phyloP scores from a whole-genome alignment of 805 yeast species.

The Schwanniomyces polymorphus region DNA sequence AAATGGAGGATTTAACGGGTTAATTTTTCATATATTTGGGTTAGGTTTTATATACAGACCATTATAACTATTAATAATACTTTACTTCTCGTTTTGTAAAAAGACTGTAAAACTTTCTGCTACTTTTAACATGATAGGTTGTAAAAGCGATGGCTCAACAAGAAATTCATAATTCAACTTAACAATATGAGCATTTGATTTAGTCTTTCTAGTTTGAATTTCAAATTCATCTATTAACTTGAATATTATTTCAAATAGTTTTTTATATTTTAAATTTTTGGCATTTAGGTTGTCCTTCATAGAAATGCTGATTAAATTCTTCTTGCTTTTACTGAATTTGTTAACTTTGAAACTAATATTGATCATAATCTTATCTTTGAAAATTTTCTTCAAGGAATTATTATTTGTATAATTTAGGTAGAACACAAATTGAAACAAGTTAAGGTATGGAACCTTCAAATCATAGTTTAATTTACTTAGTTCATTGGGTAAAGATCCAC shows the following conservation, averaged over 20 bases:
- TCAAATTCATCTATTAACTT: conserved; percentile 23
- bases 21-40: not conserved
- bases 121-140: conserved; percentile 30
- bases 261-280: conserved; percentile 36
- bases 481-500: conserved; percentile 26
- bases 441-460: conserved; percentile 26
- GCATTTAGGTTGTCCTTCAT: conserved; percentile 37
- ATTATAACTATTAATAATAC: not conserved
- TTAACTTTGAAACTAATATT: conserved; percentile 26
- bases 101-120: conserved; percentile 24
- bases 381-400: conserved; percentile 29
- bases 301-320: conserved; percentile 26
- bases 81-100: conserved; percentile 6
- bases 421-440: conserved; percentile 31
- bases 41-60: not conserved
- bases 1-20: not conserved
- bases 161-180: conserved; percentile 42
- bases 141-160: conserved; percentile 22
- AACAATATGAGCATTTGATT: conserved; percentile 13
- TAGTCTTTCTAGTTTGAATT: conserved; percentile 6
- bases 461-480: conserved; percentile 32
- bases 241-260: conserved; percentile 37
- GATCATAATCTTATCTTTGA: conserved; percentile 33
- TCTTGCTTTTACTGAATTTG: conserved; percentile 24
- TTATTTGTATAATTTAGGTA: conserved; percentile 24